Evolutionary conservation across 2,329 filamentous ascomycete genomes (phyloP), one percentile per base, ranked within the genome.

Genomic region (Falciphora oryzae): DNA sequence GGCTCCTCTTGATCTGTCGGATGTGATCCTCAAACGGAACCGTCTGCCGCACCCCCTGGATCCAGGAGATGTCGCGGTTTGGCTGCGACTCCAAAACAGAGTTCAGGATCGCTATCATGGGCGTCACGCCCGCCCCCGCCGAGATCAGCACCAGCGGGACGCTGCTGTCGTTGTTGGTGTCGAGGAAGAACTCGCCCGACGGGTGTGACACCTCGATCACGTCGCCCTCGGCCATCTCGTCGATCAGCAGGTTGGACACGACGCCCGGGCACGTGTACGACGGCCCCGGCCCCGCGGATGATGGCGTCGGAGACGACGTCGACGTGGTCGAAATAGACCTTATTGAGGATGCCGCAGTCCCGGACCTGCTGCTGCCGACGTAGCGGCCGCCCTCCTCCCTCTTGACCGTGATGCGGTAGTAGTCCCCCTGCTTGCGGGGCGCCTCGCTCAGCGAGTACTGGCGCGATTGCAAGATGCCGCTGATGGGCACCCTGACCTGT

Each of bases 391-490:
- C 87, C 2, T 77, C 73, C 70, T 92, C 88, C 66, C 81, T 84
- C 80, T 91, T 91, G 65, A 93, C 82, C 62, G 83, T 89, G 75
- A 92, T 88, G 35, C 90, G 85, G 75, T 90, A 90, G 74, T 87
- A 84, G 62, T 85, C 80, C 1, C 18, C 44, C 7, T 53, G 16
- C 11, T 81, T 76, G 2, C 79, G 78, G 2, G 87, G 88, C 62
- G 84, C 80, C 68, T 91, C 88, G 70, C 85, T 89, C 66, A 93
- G 80, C 31, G 88, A 90, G 76, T 92, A 93, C 74, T 92, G 90
- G 38, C 89, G 80, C 25, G 85, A 81, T 74, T 93, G 90, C 68
- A 80, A 76, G 72, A 86, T 83, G 29, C 83, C 83, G 67, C 84
- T 44, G 78, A 0, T 79, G 77, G 85, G 83, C 0, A 90, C 81